phyloP scores from a whole-genome alignment of 495 filamentous ascomycete species.

The Recurvomyces mirabilis region DNA sequence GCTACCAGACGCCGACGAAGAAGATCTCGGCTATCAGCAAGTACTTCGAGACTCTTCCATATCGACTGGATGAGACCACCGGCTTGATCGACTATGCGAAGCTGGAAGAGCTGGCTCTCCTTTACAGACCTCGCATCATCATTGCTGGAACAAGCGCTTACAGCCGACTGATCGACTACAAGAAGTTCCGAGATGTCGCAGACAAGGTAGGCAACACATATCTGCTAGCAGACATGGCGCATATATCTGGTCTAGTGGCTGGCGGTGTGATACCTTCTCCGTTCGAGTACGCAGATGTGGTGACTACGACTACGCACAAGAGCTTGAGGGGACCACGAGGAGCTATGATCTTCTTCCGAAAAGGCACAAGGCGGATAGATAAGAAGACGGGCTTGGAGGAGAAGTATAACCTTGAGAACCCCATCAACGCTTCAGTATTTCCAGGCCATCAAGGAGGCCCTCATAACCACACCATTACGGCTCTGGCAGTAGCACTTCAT shows the following conservation, averaged over 20 bases:
- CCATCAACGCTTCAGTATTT: constrained; percentile 99
- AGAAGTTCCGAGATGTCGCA: constrained; percentile 89
- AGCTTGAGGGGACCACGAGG: constrained; percentile 95
- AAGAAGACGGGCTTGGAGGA: constrained; percentile 76
- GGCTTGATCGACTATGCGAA: constrained; percentile 96
- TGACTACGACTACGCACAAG: constrained; percentile 99
- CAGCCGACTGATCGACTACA: constrained; percentile 96
- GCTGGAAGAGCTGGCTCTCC: constrained; percentile 79
- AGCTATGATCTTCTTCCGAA: constrained; percentile 99
- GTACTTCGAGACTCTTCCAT: constrained; percentile 96
- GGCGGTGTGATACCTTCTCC: constrained; percentile 89
- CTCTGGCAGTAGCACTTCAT: constrained; percentile 90
- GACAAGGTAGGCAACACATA: constrained; percentile 72
- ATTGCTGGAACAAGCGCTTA: constrained; percentile 98
- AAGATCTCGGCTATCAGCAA: constrained; percentile 98
- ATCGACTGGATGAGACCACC: constrained; percentile 81
- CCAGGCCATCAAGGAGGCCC: constrained; percentile 98
- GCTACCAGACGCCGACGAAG: constrained; percentile 94
- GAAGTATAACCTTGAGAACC: constrained; percentile 85
- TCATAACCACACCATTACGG: constrained; percentile 99
- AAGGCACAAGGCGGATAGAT: constrained; percentile 80
- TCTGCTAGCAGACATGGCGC: constrained; percentile 94
- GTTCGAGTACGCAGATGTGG: constrained; percentile 88
- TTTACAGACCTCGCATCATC: constrained; percentile 92
- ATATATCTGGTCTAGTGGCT: constrained; percentile 93